Conservation (phyloP, 2,329 filamentous ascomycete genomes). For the Pestalotiopsis sp. region DNA sequence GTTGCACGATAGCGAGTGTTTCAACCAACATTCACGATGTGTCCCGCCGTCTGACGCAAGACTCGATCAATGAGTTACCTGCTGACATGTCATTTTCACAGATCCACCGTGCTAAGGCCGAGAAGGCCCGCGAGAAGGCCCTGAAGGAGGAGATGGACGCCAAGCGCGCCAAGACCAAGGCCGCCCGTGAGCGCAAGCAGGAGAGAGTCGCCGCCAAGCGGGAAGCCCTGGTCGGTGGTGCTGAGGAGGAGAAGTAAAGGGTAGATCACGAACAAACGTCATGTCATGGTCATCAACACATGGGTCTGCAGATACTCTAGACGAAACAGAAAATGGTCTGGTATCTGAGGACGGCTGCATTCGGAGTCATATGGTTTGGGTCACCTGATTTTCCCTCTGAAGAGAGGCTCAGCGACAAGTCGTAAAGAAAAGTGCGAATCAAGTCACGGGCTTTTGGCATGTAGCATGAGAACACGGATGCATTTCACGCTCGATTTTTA, state of each 20-base stretch:
- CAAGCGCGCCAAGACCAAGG: conserved; percentile 99
- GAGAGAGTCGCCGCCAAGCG: conserved; percentile 92
- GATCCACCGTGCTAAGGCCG: conserved; percentile 99
- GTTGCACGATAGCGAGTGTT: not conserved
- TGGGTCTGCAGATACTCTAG: conserved; percentile 46
- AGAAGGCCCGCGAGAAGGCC: conserved; percentile 93
- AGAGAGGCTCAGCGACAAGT: conserved; percentile 12
- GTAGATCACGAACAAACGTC: conserved; percentile 29
- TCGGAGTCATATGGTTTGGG: conserved; percentile 61
- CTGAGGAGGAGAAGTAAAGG: conserved; percentile 55
- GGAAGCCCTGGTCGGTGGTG: conserved; percentile 78
- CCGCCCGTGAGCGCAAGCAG: conserved; percentile 96
- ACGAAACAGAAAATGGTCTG: conserved; percentile 11
- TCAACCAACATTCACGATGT: not conserved
- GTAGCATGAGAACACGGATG: conserved; percentile 13
- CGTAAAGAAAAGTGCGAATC: conserved; percentile 17
- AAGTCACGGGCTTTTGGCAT: conserved; percentile 14
- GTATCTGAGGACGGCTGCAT: conserved; percentile 51
- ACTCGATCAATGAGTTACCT: not conserved
- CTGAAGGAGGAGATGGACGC: conserved; percentile 99
- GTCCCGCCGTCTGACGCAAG: not conserved
- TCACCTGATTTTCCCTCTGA: conserved; percentile 37
- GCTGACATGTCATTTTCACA: conserved; percentile 42
- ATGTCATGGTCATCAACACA: conserved; percentile 19
- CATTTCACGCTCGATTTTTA: conserved; percentile 9